Evolutionary conservation across 1,284 basidiomycete species (phyloP).

Genomic region (Ganoderma multipileum): DNA sequence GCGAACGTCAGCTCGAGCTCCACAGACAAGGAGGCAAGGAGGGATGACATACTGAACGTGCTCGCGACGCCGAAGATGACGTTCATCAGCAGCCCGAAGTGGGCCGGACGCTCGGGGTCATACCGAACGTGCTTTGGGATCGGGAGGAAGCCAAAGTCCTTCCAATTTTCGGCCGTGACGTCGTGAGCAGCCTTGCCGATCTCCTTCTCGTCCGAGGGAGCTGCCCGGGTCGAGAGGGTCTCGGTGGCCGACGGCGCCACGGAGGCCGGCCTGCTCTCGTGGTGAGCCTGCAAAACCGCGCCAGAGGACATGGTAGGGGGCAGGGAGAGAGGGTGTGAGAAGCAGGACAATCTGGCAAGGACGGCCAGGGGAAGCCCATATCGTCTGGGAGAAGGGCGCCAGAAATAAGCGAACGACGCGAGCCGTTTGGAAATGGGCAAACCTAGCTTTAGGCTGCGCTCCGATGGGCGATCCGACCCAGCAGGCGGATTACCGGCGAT

Average conservation of each 20-base stretch:
- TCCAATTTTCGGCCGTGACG: constrained; percentile 4
- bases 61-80: constrained; percentile 71
- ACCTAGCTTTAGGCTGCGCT: not conserved
- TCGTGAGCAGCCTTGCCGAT: not conserved
- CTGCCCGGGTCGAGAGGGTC: constrained; percentile 6
- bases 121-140: constrained; percentile 70
- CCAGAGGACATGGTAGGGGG: constrained; percentile 6
- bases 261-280: constrained; percentile 2
- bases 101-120: constrained; percentile 61
- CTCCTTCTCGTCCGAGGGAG: not conserved
- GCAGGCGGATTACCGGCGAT: not conserved
- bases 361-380: constrained; percentile 4
- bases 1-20: not conserved
- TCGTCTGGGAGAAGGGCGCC: not conserved
- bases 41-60: constrained; percentile 55
- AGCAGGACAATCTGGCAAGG: not conserved
- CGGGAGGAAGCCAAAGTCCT: constrained; percentile 69
- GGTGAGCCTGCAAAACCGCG: not conserved
- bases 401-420: constrained; percentile 13
- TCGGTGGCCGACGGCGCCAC: constrained; percentile 11
- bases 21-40: not conserved
- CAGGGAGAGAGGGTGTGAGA: not conserved
- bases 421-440: not conserved
- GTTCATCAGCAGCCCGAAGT: constrained; percentile 69
- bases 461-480: not conserved